Evolutionary conservation across 441 rosid species (phyloP), one percentile per base, ranked within the genome.

Genomic region (Geranium incanum): DNA sequence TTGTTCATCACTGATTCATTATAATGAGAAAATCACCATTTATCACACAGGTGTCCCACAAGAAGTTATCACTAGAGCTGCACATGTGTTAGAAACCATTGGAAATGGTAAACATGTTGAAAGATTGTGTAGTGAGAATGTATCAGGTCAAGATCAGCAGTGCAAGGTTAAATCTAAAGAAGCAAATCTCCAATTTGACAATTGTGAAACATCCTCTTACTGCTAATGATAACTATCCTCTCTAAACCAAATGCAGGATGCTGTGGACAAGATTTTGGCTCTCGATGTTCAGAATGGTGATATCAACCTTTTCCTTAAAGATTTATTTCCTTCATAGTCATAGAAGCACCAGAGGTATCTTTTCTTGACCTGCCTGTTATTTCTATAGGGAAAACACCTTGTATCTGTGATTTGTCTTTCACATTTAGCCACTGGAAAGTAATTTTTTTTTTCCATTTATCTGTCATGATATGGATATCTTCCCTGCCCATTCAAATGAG

Each of bases 41-140:
- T 43, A 77, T 63, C 62, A 28, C 78, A 72, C 74, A 94, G 97
- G 99, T 62, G 84, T 95, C 21, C 97, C 94, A 3, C 89, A 82
- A 78, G 94, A 92, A 78, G 87, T 92, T 23, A 86, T 92, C 74
- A 84, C 83, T 78, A 89, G 99, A 83, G 97, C 97, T 74, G 88
- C 91, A 41, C 60, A 41, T 41, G 73, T 95, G 75, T 74, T 92
- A 79, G 91, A 88, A 66, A 75, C 84, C 68, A 69, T 77, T 57
- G 90, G 84, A 77, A 85, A 81, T 62, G 82, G 81, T 81, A 78
- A 71, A 68, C 76, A 65, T 36, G 75, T 92, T 1, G 86, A 81
- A 72, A 88, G 90, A 52, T 78, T 85, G 70, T 78, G 81, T 80
- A 83, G 78, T 75, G 91, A 82, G 75, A 85, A 81, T 48, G 78